Conservation (phyloP, 148 eudicot genomes). For the Persicaria tinctoria region DNA sequence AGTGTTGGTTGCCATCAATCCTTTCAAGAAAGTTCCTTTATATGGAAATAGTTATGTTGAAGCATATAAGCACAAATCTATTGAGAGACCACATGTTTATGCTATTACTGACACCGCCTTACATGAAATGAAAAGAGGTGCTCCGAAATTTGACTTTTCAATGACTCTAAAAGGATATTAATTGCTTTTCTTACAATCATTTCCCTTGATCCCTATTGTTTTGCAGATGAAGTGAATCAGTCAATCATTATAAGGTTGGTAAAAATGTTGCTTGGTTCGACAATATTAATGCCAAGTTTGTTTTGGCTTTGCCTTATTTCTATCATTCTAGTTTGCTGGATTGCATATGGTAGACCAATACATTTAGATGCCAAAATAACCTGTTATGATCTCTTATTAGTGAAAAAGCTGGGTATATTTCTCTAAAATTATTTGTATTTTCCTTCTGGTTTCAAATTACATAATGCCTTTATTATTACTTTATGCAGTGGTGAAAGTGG, state of each 20-base stretch:
- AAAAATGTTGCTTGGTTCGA: not conserved
- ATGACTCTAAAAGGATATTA: not conserved
- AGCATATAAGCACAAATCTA: conserved; percentile 58
- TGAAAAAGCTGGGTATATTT: not conserved
- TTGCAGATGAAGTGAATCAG: conserved; percentile 95
- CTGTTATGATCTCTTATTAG: not conserved
- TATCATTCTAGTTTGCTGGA: not conserved
- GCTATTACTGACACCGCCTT: conserved; percentile 89
- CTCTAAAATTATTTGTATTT: not conserved
- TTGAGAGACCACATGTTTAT: conserved; percentile 88
- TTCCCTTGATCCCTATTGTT: conserved; percentile 15
- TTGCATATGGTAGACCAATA: not conserved
- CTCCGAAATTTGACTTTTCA: conserved; percentile 1
- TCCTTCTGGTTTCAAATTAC: not conserved
- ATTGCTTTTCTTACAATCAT: not conserved
- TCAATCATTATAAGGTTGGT: conserved; percentile 95
- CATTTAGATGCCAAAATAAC: not conserved
- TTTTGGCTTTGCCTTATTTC: not conserved
- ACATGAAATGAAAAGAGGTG: conserved; percentile 90
- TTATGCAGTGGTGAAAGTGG: conserved; percentile 92
- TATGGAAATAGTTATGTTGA: conserved; percentile 75
- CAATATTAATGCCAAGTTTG: not conserved
- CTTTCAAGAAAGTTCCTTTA: conserved; percentile 67
- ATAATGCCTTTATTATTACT: not conserved
- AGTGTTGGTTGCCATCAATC: conserved; percentile 85